Percentiles rank a stretch among this genome's conserved stretches.
Conservation (phyloP, 805 yeast genomes). For the Yamadazyma sp. region DNA sequence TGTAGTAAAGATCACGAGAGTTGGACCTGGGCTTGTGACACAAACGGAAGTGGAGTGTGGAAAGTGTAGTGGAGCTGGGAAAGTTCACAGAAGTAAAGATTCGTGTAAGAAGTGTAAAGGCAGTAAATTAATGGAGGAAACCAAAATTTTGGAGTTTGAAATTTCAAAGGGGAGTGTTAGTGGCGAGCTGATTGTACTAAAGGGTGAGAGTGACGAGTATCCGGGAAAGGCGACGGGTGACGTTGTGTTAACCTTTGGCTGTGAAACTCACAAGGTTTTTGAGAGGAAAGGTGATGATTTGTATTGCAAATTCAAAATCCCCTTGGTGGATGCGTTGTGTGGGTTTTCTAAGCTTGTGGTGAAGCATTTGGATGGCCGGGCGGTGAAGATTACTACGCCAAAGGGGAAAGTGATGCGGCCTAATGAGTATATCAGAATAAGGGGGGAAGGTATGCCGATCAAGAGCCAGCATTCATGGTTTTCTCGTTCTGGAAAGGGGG, state of each 20-base stretch:
- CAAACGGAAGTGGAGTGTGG: slow-evolving; percentile 61
- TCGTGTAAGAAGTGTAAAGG: slow-evolving; percentile 79
- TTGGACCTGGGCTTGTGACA: slow-evolving; percentile 76
- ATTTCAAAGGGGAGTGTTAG: slow-evolving; percentile 69
- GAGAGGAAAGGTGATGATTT: slow-evolving; percentile 64
- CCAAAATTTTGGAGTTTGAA: slow-evolving; percentile 72
- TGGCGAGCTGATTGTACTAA: slow-evolving; percentile 59
- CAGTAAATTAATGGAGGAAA: slow-evolving; percentile 55
- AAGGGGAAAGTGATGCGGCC: slow-evolving; percentile 82
- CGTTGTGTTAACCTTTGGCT: slow-evolving; percentile 60
- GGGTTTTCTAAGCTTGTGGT: slow-evolving; percentile 71
- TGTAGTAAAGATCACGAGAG: slow-evolving; percentile 56
- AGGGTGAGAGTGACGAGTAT: slow-evolving; percentile 75
- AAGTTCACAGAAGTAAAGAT: slow-evolving; percentile 59
- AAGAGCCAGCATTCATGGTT: slow-evolving; percentile 31
- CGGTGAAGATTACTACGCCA: slow-evolving; percentile 62
- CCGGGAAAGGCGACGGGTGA: slow-evolving; percentile 77
- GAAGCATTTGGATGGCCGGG: slow-evolving; percentile 79
- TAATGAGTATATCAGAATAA: slow-evolving; percentile 61
- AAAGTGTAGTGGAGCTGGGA: slow-evolving; percentile 72
- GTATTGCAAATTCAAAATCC: slow-evolving; percentile 55
- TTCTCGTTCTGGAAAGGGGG: slow-evolving; percentile 49
- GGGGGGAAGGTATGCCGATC: slow-evolving; percentile 84
- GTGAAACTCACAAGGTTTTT: slow-evolving; percentile 50
- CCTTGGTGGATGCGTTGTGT: slow-evolving; percentile 79